Evolutionary conservation across 441 rosid species (phyloP).

Genomic region (Erodium chrysanthum): DNA sequence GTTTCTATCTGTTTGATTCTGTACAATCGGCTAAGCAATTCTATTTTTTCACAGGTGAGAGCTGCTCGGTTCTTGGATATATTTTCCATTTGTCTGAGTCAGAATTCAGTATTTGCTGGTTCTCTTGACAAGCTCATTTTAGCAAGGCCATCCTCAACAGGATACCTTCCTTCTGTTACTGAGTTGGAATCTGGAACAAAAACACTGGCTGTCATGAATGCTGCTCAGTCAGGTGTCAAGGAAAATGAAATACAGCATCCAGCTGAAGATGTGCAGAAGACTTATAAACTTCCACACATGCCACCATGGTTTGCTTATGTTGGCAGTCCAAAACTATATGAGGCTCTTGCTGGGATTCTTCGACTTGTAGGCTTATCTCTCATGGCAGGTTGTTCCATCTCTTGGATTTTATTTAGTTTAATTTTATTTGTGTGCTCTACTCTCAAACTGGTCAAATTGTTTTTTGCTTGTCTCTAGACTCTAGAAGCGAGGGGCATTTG

Average conservation of each 20-base stretch:
- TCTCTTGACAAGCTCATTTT: slow-evolving; percentile 62
- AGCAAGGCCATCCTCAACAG: slow-evolving; percentile 45
- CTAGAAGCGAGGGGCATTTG: slow-evolving; percentile 45
- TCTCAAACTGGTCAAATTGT: slow-evolving; percentile 17
- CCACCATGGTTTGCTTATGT: slow-evolving; percentile 83
- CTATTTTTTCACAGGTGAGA: slow-evolving; percentile 38
- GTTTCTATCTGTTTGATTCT: too few species aligned
- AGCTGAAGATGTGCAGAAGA: slow-evolving; percentile 28
- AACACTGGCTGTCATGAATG: slow-evolving; percentile 21
- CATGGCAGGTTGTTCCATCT: slow-evolving; percentile 58
- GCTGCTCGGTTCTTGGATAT: slow-evolving; percentile 79
- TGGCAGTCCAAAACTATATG: slow-evolving; percentile 63
- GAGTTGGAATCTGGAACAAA: slow-evolving; percentile 53
- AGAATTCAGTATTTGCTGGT: slow-evolving; percentile 56
- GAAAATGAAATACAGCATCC: slow-evolving; percentile 22
- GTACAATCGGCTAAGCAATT: neutral
- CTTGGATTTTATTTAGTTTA: slow-evolving; percentile 23
- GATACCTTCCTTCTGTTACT: slow-evolving; percentile 71
- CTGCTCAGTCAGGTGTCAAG: slow-evolving; percentile 26
- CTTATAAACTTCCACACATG: slow-evolving; percentile 51
- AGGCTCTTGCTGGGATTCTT: slow-evolving; percentile 69
- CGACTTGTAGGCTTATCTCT: slow-evolving; percentile 86
- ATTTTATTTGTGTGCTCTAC: slow-evolving; percentile 13
- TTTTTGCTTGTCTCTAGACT: slow-evolving; percentile 41
- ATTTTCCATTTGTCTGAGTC: slow-evolving; percentile 66